Conservation (phyloP, 2,329 filamentous ascomycete species). For the Cordyceps cicadae region DNA sequence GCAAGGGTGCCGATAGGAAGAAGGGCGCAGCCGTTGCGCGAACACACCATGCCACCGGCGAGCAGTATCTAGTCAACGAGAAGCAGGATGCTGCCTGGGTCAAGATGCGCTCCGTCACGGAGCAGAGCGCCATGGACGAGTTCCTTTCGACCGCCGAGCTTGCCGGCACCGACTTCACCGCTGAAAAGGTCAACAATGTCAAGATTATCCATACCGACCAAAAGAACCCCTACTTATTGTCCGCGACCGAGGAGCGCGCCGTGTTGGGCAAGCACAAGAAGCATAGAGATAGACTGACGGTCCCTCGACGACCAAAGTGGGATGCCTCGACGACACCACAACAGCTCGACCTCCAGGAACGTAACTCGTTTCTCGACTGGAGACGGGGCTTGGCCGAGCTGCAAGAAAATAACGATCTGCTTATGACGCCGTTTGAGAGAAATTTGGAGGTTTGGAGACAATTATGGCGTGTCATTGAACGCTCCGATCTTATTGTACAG, state of each 20-base stretch:
- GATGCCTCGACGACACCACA: conserved; percentile 74
- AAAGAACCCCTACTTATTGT: conserved; percentile 88
- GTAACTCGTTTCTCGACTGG: conserved; percentile 78
- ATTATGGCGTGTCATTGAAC: conserved; percentile 94
- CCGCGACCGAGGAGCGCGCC: conserved; percentile 71
- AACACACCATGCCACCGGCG: conserved; percentile 71
- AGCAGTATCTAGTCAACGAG: conserved; percentile 87
- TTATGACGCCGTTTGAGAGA: conserved; percentile 96
- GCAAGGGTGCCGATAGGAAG: conserved; percentile 76
- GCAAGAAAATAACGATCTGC: conserved; percentile 84
- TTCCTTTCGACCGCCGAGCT: conserved; percentile 93
- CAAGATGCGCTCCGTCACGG: conserved; percentile 98
- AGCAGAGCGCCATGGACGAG: conserved; percentile 93
- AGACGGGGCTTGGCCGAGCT: conserved; percentile 82
- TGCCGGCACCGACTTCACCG: conserved; percentile 97
- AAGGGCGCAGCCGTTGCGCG: conserved; percentile 50
- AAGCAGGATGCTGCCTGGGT: conserved; percentile 91
- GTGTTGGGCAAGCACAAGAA: conserved; percentile 73
- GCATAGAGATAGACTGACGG: conserved; percentile 72
- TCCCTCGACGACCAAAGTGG: conserved; percentile 86
- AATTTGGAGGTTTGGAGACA: conserved; percentile 98
- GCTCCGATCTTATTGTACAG: conserved; percentile 91
- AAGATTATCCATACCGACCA: conserved; percentile 98
- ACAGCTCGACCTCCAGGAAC: conserved; percentile 71
- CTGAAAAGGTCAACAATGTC: conserved; percentile 97